phyloP scores from a whole-genome alignment of 2,329 filamentous ascomycete species.

The Sarocladiaceae sp. region DNA sequence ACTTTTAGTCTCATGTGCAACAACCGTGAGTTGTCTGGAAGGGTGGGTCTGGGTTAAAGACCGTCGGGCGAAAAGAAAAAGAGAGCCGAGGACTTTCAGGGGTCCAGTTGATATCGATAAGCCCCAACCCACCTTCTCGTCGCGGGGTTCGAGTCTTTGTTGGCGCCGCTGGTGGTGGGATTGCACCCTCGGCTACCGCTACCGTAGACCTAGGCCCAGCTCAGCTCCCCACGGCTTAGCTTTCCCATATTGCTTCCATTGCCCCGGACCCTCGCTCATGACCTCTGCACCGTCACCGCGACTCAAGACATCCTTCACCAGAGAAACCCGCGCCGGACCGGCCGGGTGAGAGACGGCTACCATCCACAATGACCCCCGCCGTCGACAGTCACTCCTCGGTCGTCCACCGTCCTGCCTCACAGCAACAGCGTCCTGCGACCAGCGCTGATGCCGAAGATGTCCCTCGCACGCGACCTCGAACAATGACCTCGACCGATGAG shows the following conservation, averaged over 20 bases:
- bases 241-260: not conserved
- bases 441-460: not conserved
- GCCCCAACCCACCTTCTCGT: not conserved
- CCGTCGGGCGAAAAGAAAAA: slow-evolving; percentile 2
- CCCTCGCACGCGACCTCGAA: slow-evolving; percentile 18
- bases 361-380: not conserved
- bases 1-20: too few relatives aligned
- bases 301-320: not conserved
- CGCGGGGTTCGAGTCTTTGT: not conserved
- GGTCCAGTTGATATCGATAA: slow-evolving; percentile 7
- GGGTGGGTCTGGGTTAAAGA: not conserved
- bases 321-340: not conserved
- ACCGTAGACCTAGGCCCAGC: not conserved
- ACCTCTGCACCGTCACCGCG: too few relatives aligned
- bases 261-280: not conserved
- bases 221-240: not conserved
- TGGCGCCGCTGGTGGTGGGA: not conserved
- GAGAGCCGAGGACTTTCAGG: not conserved
- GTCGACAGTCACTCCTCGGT: not conserved
- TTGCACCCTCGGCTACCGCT: not conserved
- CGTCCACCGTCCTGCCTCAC: not conserved
- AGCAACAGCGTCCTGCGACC: not conserved
- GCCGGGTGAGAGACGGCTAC: not conserved
- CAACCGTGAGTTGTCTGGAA: too few relatives aligned
- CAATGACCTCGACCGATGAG: slow-evolving; percentile 48